Evolutionary conservation across 2,329 filamentous ascomycete genomes (phyloP).

Genomic region (Cladosporium colombiae): DNA sequence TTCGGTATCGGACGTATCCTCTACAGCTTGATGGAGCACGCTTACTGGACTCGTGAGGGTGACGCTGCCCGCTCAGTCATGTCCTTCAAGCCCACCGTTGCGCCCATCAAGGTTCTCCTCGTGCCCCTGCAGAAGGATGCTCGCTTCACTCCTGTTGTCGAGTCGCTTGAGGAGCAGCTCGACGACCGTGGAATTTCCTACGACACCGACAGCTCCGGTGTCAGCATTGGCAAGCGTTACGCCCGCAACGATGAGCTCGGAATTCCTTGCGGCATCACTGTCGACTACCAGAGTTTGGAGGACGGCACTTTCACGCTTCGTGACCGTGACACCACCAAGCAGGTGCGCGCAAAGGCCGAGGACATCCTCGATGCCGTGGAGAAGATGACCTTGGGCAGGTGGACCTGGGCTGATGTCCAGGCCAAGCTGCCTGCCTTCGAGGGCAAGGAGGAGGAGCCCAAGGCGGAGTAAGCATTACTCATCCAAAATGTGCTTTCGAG

Average conservation of each 20-base stretch:
- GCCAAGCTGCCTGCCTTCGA: constrained; percentile 81
- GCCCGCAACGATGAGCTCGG: constrained; percentile 93
- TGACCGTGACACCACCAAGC: constrained; percentile 86
- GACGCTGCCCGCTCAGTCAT: constrained; percentile 83
- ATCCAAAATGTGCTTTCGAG: not conserved
- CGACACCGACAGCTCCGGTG: constrained; percentile 85
- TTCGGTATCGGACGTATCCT: constrained; percentile 96
- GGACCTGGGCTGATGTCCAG: constrained; percentile 70
- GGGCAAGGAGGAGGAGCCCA: constrained; percentile 59
- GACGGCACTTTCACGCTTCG: constrained; percentile 84
- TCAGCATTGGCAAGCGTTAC: constrained; percentile 93
- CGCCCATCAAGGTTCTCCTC: constrained; percentile 93
- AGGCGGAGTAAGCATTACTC: constrained; percentile 37
- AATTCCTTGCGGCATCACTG: constrained; percentile 88
- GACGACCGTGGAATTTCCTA: constrained; percentile 76
- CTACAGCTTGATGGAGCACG: constrained; percentile 90
- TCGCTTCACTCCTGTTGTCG: constrained; percentile 76
- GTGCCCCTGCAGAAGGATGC: constrained; percentile 82
- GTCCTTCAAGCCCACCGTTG: constrained; percentile 73
- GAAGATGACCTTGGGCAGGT: constrained; percentile 61
- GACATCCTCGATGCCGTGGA: constrained; percentile 76
- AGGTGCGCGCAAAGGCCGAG: constrained; percentile 81
- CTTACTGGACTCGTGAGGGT: constrained; percentile 85
- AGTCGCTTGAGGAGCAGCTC: constrained; percentile 72
- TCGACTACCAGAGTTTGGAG: constrained; percentile 93